Evolutionary conservation across 352 stramenopile species (phyloP), one percentile per base, ranked within the genome.

Genomic region (Phytophthora macrochlamydospora): DNA sequence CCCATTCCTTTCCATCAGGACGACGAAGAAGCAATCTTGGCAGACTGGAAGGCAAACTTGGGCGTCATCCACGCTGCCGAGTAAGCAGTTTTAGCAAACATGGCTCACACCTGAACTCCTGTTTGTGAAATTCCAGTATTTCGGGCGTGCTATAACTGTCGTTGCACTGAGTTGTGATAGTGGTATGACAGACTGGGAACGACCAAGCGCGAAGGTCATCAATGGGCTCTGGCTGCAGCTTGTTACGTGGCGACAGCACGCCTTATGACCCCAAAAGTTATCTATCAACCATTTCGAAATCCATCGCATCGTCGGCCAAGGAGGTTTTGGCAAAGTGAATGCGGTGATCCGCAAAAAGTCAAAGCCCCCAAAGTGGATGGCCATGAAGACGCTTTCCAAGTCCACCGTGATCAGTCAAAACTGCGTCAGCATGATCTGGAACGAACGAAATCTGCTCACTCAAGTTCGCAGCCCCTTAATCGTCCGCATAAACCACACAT

Each of bases 301-400:
- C 13, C 83, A 92, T 65, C 79, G 81, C 53, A 81, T 89, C 37
- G 59, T 94, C 3, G 83, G 86, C 7, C 71, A 88, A 48, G 86
- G 83, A 4, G 81, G 80, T 4, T 94, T 94, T 40, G 86, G 86
- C 35, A 91, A 91, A 55, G 86, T 94, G 12, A 89, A 90, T 38
- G 81, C 84, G 13, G 78, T 91, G 33, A 89, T 89, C 32, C 80
- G 80, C 32, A 86, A 89, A 67, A 78, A 80, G 48, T 78, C 79
- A 2, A 73, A 32, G 4, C 79, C 81, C 1, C 58, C 63, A n/a
- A 65, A 80, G 52, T 90, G 79, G 79, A 87, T 90, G 18, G 86
- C 86, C 0, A 65, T 92, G 70, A 94, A 94, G 67, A 89, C 81
- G 49, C 67, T 93, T 31, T 81, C 79, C 33, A 90, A 89, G 57